Evolutionary conservation across 2,329 filamentous ascomycete genomes (phyloP), one percentile per base, ranked within the genome.

Genomic region (Rachicladosporium sp.): DNA sequence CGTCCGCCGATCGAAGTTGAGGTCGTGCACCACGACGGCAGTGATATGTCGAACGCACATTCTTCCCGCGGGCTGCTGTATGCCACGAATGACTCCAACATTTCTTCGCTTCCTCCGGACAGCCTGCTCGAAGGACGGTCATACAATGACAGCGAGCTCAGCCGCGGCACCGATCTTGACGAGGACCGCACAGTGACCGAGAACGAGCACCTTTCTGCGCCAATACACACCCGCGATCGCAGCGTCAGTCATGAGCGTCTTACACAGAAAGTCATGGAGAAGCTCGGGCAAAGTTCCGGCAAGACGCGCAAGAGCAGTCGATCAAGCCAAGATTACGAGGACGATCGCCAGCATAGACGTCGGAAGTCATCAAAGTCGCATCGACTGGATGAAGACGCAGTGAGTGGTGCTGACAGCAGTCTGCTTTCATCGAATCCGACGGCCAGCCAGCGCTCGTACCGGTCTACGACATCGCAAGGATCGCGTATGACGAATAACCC

Each of bases 401-500:
- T 61, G 32, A 67, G 68, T 46, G 73, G 67, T 38, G 71, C 69
- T 3, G 78, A 80, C 46, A 79, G 77, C 15, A 81, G 76, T 50
- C 55, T 78, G 33, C 59, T 78, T 33, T 79, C 72, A 42, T 78
- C 73, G 33, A 69, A 71, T 47, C 55, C 74, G 40, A 68, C 65
- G 43, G 58, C 65, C 8, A 73, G 72, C 49, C 68, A 69, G 39
- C 69, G 72, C 44, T 81, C 78, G 6, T 71, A 73, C 47, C 67
- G 67, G 30, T 78, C 75, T 23, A 71, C 70, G 29, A 69, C 67
- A 29, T 74, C 72, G 12, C 73, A 72, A 43, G 61, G 62, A 1
- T 84, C 85, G 3, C 89, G 84, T 0, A 83, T 93, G 62, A 84
- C 93, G 58, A 93, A 93, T 63, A 94, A 95, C 53, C 88, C 88